Evolutionary conservation across 2,329 filamentous ascomycete species (phyloP).

Genomic region (Claviceps digitariae): DNA sequence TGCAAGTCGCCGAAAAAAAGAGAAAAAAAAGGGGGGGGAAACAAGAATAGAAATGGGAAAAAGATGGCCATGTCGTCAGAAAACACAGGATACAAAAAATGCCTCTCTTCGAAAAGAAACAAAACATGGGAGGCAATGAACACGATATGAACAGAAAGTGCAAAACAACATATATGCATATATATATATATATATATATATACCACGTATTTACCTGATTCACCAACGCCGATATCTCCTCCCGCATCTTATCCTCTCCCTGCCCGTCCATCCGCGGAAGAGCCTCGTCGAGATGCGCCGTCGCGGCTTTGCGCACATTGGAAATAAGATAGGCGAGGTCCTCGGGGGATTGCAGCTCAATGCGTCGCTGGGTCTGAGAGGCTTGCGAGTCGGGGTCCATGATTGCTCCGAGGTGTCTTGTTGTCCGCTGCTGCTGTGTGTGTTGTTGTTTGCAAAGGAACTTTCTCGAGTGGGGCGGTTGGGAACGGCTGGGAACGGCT

Average conservation of each 20-base stretch:
- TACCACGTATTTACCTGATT: too few relatives aligned
- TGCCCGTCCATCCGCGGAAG: slow-evolving; percentile 48
- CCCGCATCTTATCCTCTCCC: slow-evolving; percentile 42
- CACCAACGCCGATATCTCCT: slow-evolving; percentile 45
- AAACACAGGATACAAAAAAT: too few relatives aligned
- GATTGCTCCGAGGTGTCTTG: neutral
- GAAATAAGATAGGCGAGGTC: slow-evolving; percentile 58
- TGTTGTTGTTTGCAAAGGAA: neutral
- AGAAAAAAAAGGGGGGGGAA: too few relatives aligned
- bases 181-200: slow-evolving; percentile 3
- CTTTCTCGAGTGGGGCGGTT: neutral
- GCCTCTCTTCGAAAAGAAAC: too few relatives aligned
- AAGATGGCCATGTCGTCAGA: too few relatives aligned
- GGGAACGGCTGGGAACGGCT: neutral
- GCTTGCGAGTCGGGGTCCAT: slow-evolving; percentile 24
- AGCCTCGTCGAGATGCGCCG: slow-evolving; percentile 51
- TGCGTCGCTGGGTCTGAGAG: slow-evolving; percentile 48
- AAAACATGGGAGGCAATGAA: neutral
- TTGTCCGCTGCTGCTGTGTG: neutral
- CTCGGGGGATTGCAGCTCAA: slow-evolving; percentile 65
- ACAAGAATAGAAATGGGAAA: too few relatives aligned
- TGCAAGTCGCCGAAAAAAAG: too few relatives aligned
- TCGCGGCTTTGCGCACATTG: slow-evolving; percentile 55
- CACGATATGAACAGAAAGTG: neutral
- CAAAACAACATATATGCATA: neutral